Evolutionary conservation across 257 asterid genomes (phyloP).

Genomic region (Solanum chilense): DNA sequence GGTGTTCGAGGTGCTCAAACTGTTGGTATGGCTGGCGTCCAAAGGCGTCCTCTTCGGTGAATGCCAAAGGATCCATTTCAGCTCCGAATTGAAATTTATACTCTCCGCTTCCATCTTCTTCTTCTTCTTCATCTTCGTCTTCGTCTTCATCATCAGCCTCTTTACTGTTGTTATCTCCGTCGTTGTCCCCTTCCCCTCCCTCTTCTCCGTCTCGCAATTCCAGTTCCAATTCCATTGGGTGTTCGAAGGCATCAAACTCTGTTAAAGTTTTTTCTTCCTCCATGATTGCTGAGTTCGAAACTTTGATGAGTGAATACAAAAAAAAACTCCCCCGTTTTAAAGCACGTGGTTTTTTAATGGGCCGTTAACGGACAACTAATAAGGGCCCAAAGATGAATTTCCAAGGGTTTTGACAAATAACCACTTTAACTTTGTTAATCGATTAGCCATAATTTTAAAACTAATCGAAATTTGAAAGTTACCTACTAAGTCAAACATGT

Average conservation of each 20-base stretch:
- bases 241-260: slow-evolving; percentile 23
- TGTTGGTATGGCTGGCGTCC: slow-evolving; percentile 66
- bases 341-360: neutral
- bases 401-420: neutral
- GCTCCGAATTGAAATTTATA: slow-evolving; percentile 47
- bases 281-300: neutral
- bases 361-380: neutral
- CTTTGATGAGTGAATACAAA: neutral
- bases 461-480: neutral
- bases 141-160: neutral
- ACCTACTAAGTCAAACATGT: neutral
- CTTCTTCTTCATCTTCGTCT: slow-evolving; percentile 21
- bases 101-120: slow-evolving; percentile 35
- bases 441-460: neutral
- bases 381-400: neutral
- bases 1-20: slow-evolving; percentile 50
- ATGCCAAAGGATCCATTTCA: slow-evolving; percentile 65
- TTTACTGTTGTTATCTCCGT: slow-evolving; percentile 4
- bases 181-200: slow-evolving; percentile 1
- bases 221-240: slow-evolving; percentile 32
- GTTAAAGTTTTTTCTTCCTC: neutral
- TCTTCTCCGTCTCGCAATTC: slow-evolving; percentile 17
- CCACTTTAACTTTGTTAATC: neutral
- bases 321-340: neutral
- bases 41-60: slow-evolving; percentile 52